Evolutionary conservation across 2,329 filamentous ascomycete genomes (phyloP), one percentile per base, ranked within the genome.

Genomic region (Fusarium musae): DNA sequence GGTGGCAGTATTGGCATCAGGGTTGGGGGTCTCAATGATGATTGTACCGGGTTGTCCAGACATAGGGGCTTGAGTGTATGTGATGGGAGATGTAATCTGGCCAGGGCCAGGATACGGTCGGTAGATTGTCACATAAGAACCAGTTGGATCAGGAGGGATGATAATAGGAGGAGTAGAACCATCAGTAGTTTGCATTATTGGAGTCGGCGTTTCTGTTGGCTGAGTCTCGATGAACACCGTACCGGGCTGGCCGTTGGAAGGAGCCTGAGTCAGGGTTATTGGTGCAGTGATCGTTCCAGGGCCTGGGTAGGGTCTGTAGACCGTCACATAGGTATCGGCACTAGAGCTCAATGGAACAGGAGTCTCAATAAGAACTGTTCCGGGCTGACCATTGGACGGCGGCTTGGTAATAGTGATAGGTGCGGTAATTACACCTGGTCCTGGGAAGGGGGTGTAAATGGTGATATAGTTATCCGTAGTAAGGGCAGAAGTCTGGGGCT

Each of bases 221-320:
- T 72, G 69, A 2, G 70, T 73, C 44, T 73, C 70, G 28, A 73
- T 73, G 9, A 73, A 74, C 4, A 73, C 46, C 5, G 71, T 73
- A 8, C 71, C 71, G 15, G 71, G 71, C n/a, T 72, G 67, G 10
- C 71, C 71, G 28, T 71, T 71, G 2, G 63, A 47, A 16, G 71
- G 71, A 52, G 63, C 44, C 34, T 70, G 67, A 8, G 71, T 74
- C 42, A 74, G 30, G 10, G 71, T 73, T 6, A 73, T 69, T 32
- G 71, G 71, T 12, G 63, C 71, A 21, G 70, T 61, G n/a, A 73
- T 73, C 12, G 67, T 47, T 5, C 59, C 69, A 52, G 70, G 62
- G 6, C 71, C 71, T 23, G 71, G 63, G n/a, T 74, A 67, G 9
- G 67, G 71, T 19, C 71, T 58, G 13, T 73, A 74, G 26, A 73